Percentiles rank a stretch among this genome's conserved stretches.
Conservation (phyloP, 345 rosid species). For the Ceriops tagal region DNA sequence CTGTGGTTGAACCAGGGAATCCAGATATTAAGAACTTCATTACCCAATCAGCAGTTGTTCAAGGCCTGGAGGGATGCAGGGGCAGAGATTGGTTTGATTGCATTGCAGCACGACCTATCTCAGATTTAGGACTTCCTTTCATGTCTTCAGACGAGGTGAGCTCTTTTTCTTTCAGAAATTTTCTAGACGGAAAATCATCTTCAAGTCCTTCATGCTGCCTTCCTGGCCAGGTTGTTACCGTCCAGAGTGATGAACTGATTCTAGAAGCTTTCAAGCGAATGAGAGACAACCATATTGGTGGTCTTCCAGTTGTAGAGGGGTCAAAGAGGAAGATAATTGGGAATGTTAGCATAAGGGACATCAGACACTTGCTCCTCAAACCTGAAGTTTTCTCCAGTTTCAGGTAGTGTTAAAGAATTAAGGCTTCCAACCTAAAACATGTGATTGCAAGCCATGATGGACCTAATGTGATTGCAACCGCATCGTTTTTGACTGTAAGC, state of each 20-base stretch:
- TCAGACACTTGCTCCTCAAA: slow-evolving; percentile 65
- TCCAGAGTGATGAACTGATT: slow-evolving; percentile 56
- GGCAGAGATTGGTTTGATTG: slow-evolving; percentile 95
- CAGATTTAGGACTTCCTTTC: slow-evolving; percentile 84
- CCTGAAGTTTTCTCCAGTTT: slow-evolving; percentile 75
- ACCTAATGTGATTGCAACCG: neutral
- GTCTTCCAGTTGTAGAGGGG: slow-evolving; percentile 69
- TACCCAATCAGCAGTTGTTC: slow-evolving; percentile 80
- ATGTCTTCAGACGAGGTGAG: slow-evolving; percentile 62
- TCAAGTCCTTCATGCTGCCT: neutral
- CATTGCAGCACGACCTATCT: slow-evolving; percentile 53
- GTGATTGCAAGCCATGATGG: neutral
- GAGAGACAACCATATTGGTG: slow-evolving; percentile 73
- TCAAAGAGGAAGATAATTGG: slow-evolving; percentile 43
- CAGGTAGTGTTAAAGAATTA: slow-evolving; percentile 43
- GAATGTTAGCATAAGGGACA: slow-evolving; percentile 56
- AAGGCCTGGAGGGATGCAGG: slow-evolving; percentile 70
- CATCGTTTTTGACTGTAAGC: neutral
- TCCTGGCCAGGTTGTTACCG: slow-evolving; percentile 50
- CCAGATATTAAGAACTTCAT: slow-evolving; percentile 73
- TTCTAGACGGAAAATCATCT: neutral
- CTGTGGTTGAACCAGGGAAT: slow-evolving; percentile 61
- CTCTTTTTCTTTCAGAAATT: neutral
- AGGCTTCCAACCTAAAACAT: neutral
- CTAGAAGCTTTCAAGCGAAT: slow-evolving; percentile 83